phyloP scores from a whole-genome alignment of 352 stramenopile species.

The Pythium folliculosum region DNA sequence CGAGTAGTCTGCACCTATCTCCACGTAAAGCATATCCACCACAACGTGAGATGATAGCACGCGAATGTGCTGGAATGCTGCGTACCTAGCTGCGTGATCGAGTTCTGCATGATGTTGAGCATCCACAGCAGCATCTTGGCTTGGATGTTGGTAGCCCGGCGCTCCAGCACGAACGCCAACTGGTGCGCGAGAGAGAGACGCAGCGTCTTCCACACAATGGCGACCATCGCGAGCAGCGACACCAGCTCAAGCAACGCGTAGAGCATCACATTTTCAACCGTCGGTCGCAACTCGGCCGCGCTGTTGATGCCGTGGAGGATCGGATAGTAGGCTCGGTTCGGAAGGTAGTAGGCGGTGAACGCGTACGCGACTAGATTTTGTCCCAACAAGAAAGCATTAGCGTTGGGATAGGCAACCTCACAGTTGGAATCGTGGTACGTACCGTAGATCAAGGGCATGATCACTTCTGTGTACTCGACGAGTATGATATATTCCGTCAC shows the following conservation, averaged over 20 bases:
- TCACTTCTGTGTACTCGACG: constrained; percentile 42
- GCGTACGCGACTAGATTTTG: constrained; percentile 3
- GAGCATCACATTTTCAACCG: constrained; percentile 16
- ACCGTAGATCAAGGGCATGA: constrained; percentile 38
- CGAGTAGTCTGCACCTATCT: constrained; percentile 26
- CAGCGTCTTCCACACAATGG: constrained; percentile 19
- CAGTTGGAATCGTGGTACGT: neutral
- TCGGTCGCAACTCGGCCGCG: neutral
- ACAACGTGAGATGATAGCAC: neutral
- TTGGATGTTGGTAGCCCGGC: constrained; percentile 16
- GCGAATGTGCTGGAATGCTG: neutral
- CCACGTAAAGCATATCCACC: neutral
- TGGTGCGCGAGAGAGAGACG: constrained; percentile 23
- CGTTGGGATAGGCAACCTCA: too few species aligned
- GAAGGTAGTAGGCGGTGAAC: constrained; percentile 31
- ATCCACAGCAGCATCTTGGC: constrained; percentile 26
- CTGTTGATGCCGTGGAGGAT: constrained; percentile 23
- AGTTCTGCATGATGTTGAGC: constrained; percentile 23
- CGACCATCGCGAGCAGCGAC: constrained; percentile 9
- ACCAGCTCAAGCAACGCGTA: constrained; percentile 17
- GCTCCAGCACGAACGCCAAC: constrained; percentile 25
- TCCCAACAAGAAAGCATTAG: neutral
- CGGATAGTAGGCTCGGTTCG: constrained; percentile 34
- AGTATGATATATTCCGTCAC: constrained; percentile 37
- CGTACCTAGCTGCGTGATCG: constrained; percentile 8